Percentiles rank a stretch among this genome's conserved stretches.
These are phyloP conservation scores for Yamadazyma membranifaciens DNA, from an alignment of 1,139 yeast species.

Conservation along the genomic window DNA sequence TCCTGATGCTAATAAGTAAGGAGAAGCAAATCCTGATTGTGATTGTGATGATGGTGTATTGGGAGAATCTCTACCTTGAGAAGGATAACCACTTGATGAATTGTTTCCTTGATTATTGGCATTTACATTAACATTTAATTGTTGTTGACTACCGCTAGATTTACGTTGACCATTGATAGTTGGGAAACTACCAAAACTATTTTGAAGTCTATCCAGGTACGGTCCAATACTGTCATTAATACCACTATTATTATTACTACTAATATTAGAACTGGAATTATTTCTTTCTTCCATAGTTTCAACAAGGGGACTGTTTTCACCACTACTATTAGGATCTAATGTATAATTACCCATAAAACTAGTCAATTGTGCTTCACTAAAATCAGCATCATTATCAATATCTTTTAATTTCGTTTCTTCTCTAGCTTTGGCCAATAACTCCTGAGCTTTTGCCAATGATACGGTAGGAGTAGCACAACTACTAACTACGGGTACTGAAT, in stretches of 20 bases:
- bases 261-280: background rate
- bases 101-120: background rate
- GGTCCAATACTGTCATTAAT: slow-evolving; percentile 1
- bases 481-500: slow-evolving; percentile 87
- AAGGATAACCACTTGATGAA: background rate
- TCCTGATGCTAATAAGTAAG: slow-evolving; percentile 60
- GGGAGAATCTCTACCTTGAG: slow-evolving; percentile 1
- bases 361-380: slow-evolving; percentile 17
- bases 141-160: background rate
- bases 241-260: slow-evolving; percentile 14
- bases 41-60: slow-evolving; percentile 17
- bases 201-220: background rate
- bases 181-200: background rate
- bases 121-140: slow-evolving; percentile 1
- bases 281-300: slow-evolving; percentile 26
- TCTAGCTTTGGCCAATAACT: slow-evolving; percentile 75
- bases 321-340: slow-evolving; percentile 25
- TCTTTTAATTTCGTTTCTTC: slow-evolving; percentile 67
- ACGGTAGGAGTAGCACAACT: slow-evolving; percentile 95
- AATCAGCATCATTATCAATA: slow-evolving; percentile 38
- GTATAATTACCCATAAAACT: slow-evolving; percentile 19
- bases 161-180: background rate
- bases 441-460: slow-evolving; percentile 82
- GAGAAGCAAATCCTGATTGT: slow-evolving; percentile 52
- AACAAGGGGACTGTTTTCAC: slow-evolving; percentile 27